A percentile compares a stretch with the other conserved stretches of the same genome.
These are phyloP conservation scores for Lentinula aciculospora DNA, from an alignment of 768 basidiomycete species.

Conservation along the genomic window DNA sequence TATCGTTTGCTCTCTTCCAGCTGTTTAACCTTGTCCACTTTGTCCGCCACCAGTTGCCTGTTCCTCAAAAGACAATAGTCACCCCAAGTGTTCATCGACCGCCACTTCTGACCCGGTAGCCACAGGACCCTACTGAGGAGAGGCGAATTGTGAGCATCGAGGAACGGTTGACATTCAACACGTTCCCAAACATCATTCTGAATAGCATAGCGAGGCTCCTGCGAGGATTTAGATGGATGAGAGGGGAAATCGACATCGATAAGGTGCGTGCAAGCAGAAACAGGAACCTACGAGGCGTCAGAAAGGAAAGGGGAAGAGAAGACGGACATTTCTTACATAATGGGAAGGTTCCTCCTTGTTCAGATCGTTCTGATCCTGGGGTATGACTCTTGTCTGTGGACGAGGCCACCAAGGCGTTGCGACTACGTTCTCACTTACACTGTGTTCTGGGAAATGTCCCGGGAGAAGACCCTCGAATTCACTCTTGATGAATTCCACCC, in stretches of 20 bases:
- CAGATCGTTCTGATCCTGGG: constrained; percentile 76
- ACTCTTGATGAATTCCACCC: constrained; percentile 87
- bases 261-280: constrained; percentile 79
- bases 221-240: constrained; percentile 44
- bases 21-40: constrained; percentile 17
- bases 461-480: constrained; percentile 90
- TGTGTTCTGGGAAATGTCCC: constrained; percentile 61
- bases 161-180: constrained; percentile 74
- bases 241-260: constrained; percentile 85
- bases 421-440: constrained; percentile 18
- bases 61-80: constrained; percentile 89
- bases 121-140: constrained; percentile 73
- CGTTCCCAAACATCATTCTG: constrained; percentile 73
- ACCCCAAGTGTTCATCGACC: constrained; percentile 68
- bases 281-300: constrained; percentile 47
- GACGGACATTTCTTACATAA: constrained; percentile 48
- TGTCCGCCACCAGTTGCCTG: constrained; percentile 30
- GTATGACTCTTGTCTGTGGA: constrained; percentile 56
- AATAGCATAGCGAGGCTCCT: constrained; percentile 78
- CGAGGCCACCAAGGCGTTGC: constrained; percentile 43
- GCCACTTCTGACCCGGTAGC: constrained; percentile 70
- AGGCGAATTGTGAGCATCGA: constrained; percentile 74
- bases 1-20: neutral
- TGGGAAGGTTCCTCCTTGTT: constrained; percentile 75
- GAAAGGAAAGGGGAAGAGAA: constrained; percentile 2